Percentiles rank a stretch among this genome's conserved stretches.
These are phyloP conservation scores for Populus trichocarpa DNA, from an alignment of 441 rosid genomes.

Conservation along the genomic window DNA sequence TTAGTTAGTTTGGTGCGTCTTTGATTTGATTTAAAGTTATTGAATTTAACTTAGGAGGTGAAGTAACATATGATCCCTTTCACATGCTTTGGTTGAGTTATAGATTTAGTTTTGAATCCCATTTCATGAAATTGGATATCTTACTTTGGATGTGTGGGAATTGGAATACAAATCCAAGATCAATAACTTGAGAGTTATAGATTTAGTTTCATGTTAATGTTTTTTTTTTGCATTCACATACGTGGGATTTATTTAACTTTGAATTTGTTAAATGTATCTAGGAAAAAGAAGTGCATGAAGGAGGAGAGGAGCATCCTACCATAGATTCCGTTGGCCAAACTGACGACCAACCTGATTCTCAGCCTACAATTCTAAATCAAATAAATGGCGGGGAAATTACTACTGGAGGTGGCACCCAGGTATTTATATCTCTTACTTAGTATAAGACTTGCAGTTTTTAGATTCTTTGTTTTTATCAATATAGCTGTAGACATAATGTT, in stretches of 20 bases:
- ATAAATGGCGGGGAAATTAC: conserved; percentile 34
- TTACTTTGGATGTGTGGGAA: background rate
- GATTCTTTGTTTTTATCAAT: background rate
- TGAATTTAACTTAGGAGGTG: background rate
- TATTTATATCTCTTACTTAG: conserved; percentile 26
- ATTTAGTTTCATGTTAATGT: background rate
- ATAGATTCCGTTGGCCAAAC: conserved; percentile 32
- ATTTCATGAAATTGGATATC: conserved; percentile 2
- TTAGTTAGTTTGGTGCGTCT: background rate
- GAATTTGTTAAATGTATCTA: conserved; percentile 14
- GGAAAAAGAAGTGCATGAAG: conserved; percentile 48
- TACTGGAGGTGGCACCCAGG: conserved; percentile 50
- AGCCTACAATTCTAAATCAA: conserved; percentile 40
- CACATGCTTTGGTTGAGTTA: background rate
- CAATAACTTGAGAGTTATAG: background rate
- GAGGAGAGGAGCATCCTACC: conserved; percentile 34
- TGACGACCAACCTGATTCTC: conserved; percentile 40
- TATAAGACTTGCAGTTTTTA: background rate
- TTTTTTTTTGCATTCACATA: background rate
- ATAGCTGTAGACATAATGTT: conserved; percentile 3
- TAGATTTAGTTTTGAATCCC: background rate
- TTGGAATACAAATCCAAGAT: background rate
- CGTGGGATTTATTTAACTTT: background rate
- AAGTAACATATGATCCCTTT: background rate
- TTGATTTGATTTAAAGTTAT: background rate